A percentile compares a stretch with the other conserved stretches of the same genome.
Evolutionary conservation across 345 rosid genomes (phyloP).

Genomic region (Arabidopsis suecica): DNA sequence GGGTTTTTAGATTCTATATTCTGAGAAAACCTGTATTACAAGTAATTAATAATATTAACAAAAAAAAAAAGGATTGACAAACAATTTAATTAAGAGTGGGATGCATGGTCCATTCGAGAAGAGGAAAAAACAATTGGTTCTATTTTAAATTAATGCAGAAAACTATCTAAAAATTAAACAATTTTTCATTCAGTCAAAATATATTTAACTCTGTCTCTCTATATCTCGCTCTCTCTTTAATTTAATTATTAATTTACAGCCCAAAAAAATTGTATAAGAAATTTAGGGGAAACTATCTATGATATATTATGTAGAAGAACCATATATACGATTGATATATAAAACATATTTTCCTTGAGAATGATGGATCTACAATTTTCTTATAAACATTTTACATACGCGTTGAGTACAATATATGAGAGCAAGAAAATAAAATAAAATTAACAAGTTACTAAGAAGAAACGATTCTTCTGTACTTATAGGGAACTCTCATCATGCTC

Average conservation of each 20-base stretch:
- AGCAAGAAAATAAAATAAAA: slow-evolving; percentile 16
- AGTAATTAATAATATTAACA: neutral
- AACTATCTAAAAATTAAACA: too few relatives aligned
- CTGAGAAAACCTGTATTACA: neutral
- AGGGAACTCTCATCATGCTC: slow-evolving; percentile 39
- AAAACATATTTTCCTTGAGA: slow-evolving; percentile 10
- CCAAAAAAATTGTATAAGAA: too few relatives aligned
- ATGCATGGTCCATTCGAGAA: neutral
- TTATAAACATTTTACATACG: slow-evolving; percentile 28
- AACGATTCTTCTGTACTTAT: slow-evolving; percentile 21
- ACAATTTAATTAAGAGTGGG: neutral
- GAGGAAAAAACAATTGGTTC: too few relatives aligned
- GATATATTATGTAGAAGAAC: neutral
- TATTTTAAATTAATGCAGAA: too few relatives aligned
- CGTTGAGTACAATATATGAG: slow-evolving; percentile 21
- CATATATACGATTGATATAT: slow-evolving; percentile 8
- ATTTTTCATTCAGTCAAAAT: too few relatives aligned
- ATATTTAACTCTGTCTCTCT: too few relatives aligned
- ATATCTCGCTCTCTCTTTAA: too few relatives aligned
- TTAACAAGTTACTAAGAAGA: slow-evolving; percentile 26
- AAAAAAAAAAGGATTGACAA: neutral
- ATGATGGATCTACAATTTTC: slow-evolving; percentile 29
- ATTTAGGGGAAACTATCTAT: too few relatives aligned
- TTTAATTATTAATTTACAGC: too few relatives aligned
- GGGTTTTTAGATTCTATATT: neutral